Conservation (phyloP, 2,329 filamentous ascomycete genomes). For the Plenodomus lindquistii region DNA sequence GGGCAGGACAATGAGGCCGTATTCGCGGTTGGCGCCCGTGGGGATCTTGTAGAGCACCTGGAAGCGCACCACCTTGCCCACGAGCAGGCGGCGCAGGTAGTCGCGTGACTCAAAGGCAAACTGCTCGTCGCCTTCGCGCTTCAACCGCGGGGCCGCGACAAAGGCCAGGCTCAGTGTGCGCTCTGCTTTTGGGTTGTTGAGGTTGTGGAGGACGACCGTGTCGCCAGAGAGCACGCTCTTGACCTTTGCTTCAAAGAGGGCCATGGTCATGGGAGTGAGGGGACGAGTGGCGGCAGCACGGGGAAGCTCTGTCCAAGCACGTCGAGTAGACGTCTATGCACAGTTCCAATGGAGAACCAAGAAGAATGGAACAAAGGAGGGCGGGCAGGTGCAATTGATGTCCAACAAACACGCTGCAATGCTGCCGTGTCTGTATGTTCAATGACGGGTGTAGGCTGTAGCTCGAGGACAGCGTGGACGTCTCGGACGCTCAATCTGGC, state of each 20-base stretch:
- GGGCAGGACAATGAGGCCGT: conserved; percentile 76
- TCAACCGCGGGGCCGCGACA: conserved; percentile 83
- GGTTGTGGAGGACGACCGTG: conserved; percentile 80
- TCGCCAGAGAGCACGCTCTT: conserved; percentile 95
- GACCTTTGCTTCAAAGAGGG: conserved; percentile 58
- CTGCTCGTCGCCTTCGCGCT: conserved; percentile 87
- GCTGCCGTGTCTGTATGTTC: conserved; percentile 1
- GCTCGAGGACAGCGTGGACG: neutral
- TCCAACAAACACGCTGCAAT: neutral
- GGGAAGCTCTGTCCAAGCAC: conserved; percentile 15
- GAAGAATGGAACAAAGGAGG: neutral
- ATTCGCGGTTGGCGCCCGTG: conserved; percentile 76
- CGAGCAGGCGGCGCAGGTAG: conserved; percentile 78
- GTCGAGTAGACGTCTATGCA: conserved; percentile 8
- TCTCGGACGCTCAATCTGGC: neutral
- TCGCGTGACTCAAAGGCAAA: conserved; percentile 95
- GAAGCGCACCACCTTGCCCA: conserved; percentile 88
- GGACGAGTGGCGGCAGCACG: neutral
- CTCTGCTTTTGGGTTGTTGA: conserved; percentile 80
- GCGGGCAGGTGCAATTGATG: conserved; percentile 12
- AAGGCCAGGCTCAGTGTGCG: conserved; percentile 88
- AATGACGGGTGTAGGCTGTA: neutral
- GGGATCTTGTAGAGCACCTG: conserved; percentile 86
- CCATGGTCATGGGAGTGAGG: conserved; percentile 30
- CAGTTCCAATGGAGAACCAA: conserved; percentile 9